These are phyloP conservation scores for Echites panduratus DNA, from an alignment of 257 asterid species.

Conservation along the genomic window DNA sequence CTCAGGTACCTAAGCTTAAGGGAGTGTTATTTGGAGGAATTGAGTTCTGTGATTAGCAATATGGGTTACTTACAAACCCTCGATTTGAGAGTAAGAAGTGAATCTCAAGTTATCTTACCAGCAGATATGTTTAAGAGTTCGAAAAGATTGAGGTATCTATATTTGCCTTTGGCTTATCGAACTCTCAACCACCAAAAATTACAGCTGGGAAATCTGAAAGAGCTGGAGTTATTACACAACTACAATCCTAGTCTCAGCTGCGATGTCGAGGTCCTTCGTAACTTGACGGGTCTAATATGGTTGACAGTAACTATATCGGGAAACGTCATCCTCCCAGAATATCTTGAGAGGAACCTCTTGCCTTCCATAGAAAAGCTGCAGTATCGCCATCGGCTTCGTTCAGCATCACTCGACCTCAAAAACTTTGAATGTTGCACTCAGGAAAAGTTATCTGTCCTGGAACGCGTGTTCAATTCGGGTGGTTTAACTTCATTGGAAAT, in stretches of 20 bases:
- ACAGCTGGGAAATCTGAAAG: constrained; percentile 10
- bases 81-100: constrained; percentile 19
- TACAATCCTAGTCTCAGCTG: constrained; percentile 12
- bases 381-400: neutral
- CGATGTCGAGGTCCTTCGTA: constrained; percentile 1
- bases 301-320: constrained; percentile 2
- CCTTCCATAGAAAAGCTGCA: too few species aligned
- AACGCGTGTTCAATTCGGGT: constrained; percentile 1
- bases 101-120: neutral
- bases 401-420: constrained; percentile 5
- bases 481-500: constrained; percentile 12
- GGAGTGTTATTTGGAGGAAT: neutral
- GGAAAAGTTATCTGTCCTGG: neutral
- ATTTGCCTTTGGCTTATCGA: constrained; percentile 17
- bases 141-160: constrained; percentile 17
- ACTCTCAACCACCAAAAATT: neutral
- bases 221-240: constrained; percentile 25
- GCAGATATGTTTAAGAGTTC: constrained; percentile 1
- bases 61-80: constrained; percentile 23
- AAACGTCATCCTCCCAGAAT: neutral
- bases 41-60: constrained; percentile 16
- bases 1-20: constrained; percentile 30
- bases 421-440: constrained; percentile 18
- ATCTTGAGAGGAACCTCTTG: too few species aligned
- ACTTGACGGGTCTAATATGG: constrained; percentile 4